Evolutionary conservation across 768 basidiomycete species (phyloP).

Genomic region (Pleurotus citrinopileatus): DNA sequence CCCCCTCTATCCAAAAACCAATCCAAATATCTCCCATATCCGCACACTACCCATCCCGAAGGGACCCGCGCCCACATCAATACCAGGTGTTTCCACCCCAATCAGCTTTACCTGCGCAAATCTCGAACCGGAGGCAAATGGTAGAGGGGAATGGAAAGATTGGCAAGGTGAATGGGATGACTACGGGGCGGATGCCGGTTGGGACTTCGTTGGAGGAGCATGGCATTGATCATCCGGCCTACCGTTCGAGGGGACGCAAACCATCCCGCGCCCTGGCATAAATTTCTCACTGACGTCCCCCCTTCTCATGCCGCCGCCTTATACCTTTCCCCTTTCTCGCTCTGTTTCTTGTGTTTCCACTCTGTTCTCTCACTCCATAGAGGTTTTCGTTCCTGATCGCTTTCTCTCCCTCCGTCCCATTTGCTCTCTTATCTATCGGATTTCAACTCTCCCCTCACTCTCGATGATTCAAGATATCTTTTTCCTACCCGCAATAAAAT

Average conservation of each 20-base stretch:
- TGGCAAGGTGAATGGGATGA: not conserved
- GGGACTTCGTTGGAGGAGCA: not conserved
- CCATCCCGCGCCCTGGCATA: conserved; percentile 8
- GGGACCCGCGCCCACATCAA: not conserved
- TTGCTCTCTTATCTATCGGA: conserved; percentile 7
- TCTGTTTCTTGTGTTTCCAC: too few species aligned
- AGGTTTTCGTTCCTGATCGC: not conserved
- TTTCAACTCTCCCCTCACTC: conserved; percentile 4
- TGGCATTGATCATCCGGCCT: too few species aligned
- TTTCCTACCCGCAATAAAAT: not conserved
- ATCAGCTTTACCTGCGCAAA: conserved; percentile 12
- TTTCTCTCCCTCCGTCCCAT: conserved; percentile 11
- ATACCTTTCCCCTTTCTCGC: too few species aligned
- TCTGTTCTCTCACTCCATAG: too few species aligned
- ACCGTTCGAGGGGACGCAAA: conserved; percentile 9
- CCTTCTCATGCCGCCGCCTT: too few species aligned
- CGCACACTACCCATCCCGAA: not conserved
- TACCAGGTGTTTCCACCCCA: not conserved
- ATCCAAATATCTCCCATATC: not conserved
- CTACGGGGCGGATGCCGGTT: not conserved
- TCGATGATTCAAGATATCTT: conserved; percentile 1
- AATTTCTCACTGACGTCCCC: too few species aligned
- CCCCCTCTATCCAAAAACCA: not conserved
- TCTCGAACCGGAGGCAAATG: not conserved
- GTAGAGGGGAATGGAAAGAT: too few species aligned